These are phyloP conservation scores for Hypoxylon lienhwacheense DNA, from an alignment of 495 filamentous ascomycete genomes.

Conservation along the genomic window DNA sequence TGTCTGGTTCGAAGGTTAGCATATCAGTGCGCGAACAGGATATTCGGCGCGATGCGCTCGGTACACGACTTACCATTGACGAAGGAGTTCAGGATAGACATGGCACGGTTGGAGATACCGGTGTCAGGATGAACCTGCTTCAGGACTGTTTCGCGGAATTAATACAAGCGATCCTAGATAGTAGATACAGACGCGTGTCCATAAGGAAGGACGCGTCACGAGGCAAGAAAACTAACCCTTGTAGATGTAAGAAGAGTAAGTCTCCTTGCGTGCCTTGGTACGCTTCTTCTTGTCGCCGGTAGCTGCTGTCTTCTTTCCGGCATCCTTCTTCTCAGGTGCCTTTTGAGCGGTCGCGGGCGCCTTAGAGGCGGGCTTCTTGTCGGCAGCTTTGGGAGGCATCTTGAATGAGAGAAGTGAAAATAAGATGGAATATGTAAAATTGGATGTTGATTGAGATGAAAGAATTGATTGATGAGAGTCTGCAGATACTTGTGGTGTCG, in stretches of 20 bases:
- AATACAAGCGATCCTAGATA: too few relatives aligned
- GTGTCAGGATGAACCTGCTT: conserved; percentile 99
- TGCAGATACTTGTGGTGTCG: conserved; percentile 31
- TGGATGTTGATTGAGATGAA: conserved; percentile 37
- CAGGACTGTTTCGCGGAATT: conserved; percentile 88
- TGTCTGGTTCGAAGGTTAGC: conserved; percentile 64
- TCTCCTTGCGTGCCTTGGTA: conserved; percentile 99
- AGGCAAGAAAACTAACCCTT: conserved; percentile 70
- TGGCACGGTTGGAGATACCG: conserved; percentile 99
- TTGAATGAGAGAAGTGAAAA: conserved; percentile 47
- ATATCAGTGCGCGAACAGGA: conserved; percentile 9
- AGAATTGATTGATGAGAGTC: conserved; percentile 29
- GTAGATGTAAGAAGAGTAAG: conserved; percentile 99
- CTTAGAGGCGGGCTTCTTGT: conserved; percentile 99
- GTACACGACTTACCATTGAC: conserved; percentile 82
- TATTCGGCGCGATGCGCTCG: too few relatives aligned
- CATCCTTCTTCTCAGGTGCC: conserved; percentile 96
- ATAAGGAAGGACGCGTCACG: conserved; percentile 7
- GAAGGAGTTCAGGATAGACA: conserved; percentile 99
- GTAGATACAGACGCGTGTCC: conserved; percentile 6
- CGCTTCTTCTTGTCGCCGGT: conserved; percentile 99
- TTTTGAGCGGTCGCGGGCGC: conserved; percentile 76
- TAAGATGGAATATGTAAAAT: too few relatives aligned
- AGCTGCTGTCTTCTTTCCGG: conserved; percentile 97
- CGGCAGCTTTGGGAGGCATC: conserved; percentile 96